These are phyloP conservation scores for Globisporangium solare DNA, from an alignment of 352 stramenopile species.

Conservation along the genomic window DNA sequence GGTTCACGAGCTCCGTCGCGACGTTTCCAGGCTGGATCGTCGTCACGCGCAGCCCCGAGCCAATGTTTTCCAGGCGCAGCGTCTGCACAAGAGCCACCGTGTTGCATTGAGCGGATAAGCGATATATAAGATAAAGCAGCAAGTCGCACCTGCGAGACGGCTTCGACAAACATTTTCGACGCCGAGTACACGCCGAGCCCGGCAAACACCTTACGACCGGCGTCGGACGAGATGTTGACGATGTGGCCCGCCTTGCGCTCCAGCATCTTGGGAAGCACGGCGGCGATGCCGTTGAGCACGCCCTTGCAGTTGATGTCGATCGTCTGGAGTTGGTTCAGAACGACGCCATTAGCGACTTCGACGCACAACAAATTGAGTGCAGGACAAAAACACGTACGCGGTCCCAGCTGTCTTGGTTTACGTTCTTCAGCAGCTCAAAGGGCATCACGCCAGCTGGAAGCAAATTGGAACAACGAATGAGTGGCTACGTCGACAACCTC, in stretches of 20 bases:
- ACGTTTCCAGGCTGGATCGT: slow-evolving; percentile 90
- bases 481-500: no score
- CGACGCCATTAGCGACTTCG: no score
- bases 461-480: background rate
- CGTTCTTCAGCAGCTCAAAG: slow-evolving; percentile 88
- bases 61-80: slow-evolving; percentile 81
- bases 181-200: slow-evolving; percentile 87
- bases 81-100: slow-evolving; percentile 14
- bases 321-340: slow-evolving; percentile 24
- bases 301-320: slow-evolving; percentile 95
- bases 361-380: background rate
- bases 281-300: slow-evolving; percentile 83
- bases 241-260: slow-evolving; percentile 74
- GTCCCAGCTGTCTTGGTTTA: slow-evolving; percentile 90
- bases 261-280: slow-evolving; percentile 70
- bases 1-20: slow-evolving; percentile 85
- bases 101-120: background rate
- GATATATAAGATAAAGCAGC: background rate
- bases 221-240: slow-evolving; percentile 86
- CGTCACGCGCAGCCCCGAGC: slow-evolving; percentile 83
- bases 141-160: slow-evolving; percentile 54
- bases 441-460: slow-evolving; percentile 88
- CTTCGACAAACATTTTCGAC: slow-evolving; percentile 92
- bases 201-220: slow-evolving; percentile 74
- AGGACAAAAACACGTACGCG: slow-evolving; percentile 11